Conservation (phyloP, 768 basidiomycete genomes). For the Mycena venus region DNA sequence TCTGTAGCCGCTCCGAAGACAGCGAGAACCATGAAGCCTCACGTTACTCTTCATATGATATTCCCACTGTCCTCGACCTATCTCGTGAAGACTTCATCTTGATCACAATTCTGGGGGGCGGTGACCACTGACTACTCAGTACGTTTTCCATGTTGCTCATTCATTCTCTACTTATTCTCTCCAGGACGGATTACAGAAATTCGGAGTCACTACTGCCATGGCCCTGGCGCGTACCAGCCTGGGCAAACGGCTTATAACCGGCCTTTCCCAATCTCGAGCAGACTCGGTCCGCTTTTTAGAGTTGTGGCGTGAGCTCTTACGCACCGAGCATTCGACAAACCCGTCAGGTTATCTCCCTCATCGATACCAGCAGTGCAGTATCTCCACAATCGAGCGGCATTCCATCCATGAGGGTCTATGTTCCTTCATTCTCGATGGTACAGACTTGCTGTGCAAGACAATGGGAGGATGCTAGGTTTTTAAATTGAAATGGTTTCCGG, state of each 20-base stretch:
- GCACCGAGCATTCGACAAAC: conserved; percentile 9
- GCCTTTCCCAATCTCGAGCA: neutral
- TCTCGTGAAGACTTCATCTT: conserved; percentile 50
- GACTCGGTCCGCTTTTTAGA: neutral
- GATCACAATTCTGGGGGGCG: conserved; percentile 55
- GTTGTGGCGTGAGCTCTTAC: neutral
- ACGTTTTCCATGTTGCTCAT: conserved; percentile 17
- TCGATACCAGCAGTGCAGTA: conserved; percentile 36
- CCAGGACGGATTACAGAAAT: neutral
- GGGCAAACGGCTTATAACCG: conserved; percentile 8
- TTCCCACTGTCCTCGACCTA: conserved; percentile 41
- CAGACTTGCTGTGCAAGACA: no score
- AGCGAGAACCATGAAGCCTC: conserved; percentile 61
- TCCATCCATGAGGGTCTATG: no score
- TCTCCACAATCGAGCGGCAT: no score
- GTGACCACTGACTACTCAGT: conserved; percentile 60
- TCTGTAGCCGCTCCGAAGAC: conserved; percentile 55
- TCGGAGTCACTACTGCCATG: conserved; percentile 23
- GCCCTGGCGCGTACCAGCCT: conserved; percentile 19
- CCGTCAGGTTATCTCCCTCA: conserved; percentile 35
- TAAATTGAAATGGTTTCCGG: no score
- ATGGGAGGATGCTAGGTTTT: no score
- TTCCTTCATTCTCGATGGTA: no score
- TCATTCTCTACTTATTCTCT: neutral
- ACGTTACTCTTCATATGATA: conserved; percentile 37